Conservation (phyloP, 2,329 filamentous ascomycete species). For the Penicillium expansum region DNA sequence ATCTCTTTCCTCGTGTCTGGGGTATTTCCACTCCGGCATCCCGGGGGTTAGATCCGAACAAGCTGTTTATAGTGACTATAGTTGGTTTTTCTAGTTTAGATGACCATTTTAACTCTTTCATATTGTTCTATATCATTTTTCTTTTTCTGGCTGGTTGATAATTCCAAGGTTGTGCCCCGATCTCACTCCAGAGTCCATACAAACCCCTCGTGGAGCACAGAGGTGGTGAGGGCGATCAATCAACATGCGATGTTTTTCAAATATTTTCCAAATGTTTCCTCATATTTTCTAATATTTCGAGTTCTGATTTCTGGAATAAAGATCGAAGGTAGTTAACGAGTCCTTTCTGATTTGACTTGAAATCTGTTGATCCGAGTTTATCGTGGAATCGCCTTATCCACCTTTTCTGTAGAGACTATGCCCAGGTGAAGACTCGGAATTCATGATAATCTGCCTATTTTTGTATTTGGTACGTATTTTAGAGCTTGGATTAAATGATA, state of each 20-base stretch:
- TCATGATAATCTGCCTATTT: neutral
- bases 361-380: neutral
- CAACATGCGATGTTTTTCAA: neutral
- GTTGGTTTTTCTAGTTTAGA: neutral
- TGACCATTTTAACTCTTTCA: no score
- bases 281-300: neutral
- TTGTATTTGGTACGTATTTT: no score
- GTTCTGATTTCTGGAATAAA: no score
- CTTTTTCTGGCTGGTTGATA: neutral
- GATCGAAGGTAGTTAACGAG: no score
- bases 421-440: neutral
- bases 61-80: neutral
- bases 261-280: no score
- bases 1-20: conserved; percentile 3
- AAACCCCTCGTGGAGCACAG: neutral
- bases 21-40: conserved; percentile 6
- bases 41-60: conserved; percentile 5
- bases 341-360: neutral
- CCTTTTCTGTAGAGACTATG: neutral
- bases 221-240: neutral
- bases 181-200: neutral
- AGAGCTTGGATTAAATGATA: neutral
- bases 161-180: neutral
- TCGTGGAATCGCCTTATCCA: neutral
- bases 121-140: neutral